phyloP scores from a whole-genome alignment of 768 basidiomycete genomes.

The Lactarius pseudohatsudake region DNA sequence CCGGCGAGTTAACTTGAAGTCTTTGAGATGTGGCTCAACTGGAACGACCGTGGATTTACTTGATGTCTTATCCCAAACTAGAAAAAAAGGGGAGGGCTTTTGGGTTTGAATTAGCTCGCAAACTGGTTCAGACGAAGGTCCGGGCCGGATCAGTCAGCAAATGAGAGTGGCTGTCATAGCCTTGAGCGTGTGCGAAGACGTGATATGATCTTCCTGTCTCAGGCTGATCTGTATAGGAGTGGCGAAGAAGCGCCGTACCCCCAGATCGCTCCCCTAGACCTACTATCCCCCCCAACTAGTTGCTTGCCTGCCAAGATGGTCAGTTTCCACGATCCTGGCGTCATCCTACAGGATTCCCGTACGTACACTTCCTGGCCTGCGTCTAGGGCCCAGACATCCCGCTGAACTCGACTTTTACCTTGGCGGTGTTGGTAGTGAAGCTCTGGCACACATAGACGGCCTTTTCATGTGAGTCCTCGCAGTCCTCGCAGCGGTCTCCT shows the following conservation, averaged over 20 bases:
- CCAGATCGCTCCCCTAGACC: background rate
- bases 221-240: background rate
- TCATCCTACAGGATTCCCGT: background rate
- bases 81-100: too few relatives aligned
- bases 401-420: background rate
- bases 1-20: constrained; percentile 31
- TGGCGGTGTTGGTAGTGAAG: constrained; percentile 1
- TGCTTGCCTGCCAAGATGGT: constrained; percentile 1
- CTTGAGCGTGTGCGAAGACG: too few relatives aligned
- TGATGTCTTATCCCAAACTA: constrained; percentile 52
- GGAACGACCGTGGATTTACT: constrained; percentile 32
- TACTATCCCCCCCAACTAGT: background rate
- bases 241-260: background rate
- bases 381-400: background rate
- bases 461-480: constrained; percentile 12
- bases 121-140: too few relatives aligned
- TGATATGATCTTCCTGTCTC: too few relatives aligned
- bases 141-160: too few relatives aligned
- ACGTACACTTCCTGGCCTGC: background rate
- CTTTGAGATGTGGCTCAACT: background rate
- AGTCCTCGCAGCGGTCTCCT: background rate
- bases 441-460: constrained; percentile 14
- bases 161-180: too few relatives aligned
- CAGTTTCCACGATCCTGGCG: constrained; percentile 1
- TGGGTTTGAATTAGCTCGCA: too few relatives aligned